Evolutionary conservation across 768 basidiomycete species (phyloP), one percentile per base, ranked within the genome.

Genomic region (Crassisporium funariophilum): DNA sequence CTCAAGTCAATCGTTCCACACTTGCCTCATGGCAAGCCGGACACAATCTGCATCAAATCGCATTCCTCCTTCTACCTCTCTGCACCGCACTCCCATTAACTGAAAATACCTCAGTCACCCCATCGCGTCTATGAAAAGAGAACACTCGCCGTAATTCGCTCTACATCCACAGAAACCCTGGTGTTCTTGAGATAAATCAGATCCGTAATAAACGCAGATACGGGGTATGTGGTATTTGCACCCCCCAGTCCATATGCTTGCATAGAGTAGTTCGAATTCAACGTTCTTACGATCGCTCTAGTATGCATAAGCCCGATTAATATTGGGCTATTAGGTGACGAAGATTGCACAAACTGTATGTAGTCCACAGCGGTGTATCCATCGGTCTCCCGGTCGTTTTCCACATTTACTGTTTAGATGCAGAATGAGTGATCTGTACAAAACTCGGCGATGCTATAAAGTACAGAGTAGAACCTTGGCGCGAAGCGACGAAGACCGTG

Each of bases 391-490:
- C 94, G 76, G 60, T 98, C 95, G 57, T 95, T 97, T 54, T 75
- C 78, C 10, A 81, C 73, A 61, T 97, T 98, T 46, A 98, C 94
- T 95, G 54, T n/a, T n/a, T n/a, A n/a, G n/a, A n/a, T n/a, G n/a
- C n/a, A n/a, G n/a, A n/a, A n/a, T n/a, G n/a, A n/a, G n/a, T n/a
- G n/a, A n/a, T n/a, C n/a, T n/a, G n/a, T n/a, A n/a, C n/a, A n/a
- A n/a, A n/a, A n/a, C n/a, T n/a, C n/a, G n/a, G n/a, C n/a, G n/a
- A n/a, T n/a, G n/a, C n/a, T n/a, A n/a, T n/a, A n/a, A n/a, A n/a
- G n/a, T n/a, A 95, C 94, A 63, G 0, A 98, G 75, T n/a, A 98
- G 67, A 5, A 95, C 78, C 64, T 97, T 97, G 5, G 86, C 88
- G 22, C 78, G 78, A 21, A 95, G 72, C 15, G 76, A 75, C 9